phyloP scores from a whole-genome alignment of 306 rosid genomes.

The Pterocarpus macrocarpus region DNA sequence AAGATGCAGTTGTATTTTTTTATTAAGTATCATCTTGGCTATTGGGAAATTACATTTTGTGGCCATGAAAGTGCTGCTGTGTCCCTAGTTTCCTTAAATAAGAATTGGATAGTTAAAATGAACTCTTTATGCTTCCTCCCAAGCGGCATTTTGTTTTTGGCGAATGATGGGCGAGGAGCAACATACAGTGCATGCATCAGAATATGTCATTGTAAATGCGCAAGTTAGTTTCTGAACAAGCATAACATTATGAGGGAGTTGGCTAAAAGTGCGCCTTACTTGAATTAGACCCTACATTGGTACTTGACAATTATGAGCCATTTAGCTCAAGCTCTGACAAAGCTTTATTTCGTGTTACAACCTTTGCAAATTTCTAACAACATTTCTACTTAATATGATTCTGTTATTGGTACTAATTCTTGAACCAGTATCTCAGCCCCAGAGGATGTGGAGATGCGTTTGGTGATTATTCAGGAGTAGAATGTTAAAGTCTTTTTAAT shows the following conservation, averaged over 20 bases:
- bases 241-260: no score
- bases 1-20: no score
- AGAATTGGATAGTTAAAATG: slow-evolving; percentile 22
- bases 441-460: neutral
- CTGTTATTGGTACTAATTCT: neutral
- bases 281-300: slow-evolving; percentile 35
- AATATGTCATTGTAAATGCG: no score
- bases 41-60: neutral
- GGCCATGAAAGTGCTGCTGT: neutral
- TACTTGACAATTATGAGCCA: neutral
- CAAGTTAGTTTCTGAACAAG: no score
- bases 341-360: slow-evolving; percentile 20
- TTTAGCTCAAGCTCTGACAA: slow-evolving; percentile 31
- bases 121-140: neutral
- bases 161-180: slow-evolving; percentile 12
- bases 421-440: neutral
- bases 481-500: neutral
- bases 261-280: neutral
- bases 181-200: neutral
- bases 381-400: slow-evolving; percentile 20
- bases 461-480: slow-evolving; percentile 2
- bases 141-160: neutral
- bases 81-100: slow-evolving; percentile 22
- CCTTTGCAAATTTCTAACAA: slow-evolving; percentile 4
- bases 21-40: no score